phyloP scores from a whole-genome alignment of 2,329 filamentous ascomycete species.

The Arthrobotrys iridis region DNA sequence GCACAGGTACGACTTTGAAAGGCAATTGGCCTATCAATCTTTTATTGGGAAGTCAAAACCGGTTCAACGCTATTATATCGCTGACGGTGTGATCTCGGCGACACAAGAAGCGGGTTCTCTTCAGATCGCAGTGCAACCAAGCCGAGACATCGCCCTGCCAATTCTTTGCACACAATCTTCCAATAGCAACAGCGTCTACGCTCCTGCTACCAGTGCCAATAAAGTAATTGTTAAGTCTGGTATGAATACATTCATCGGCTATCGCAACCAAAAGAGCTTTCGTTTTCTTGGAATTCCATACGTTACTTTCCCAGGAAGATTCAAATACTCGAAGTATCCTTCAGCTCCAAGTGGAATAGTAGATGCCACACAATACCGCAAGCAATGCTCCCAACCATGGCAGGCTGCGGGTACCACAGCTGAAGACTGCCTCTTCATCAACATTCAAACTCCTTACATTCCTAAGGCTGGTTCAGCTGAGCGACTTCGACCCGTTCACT shows the following conservation, averaged over 20 bases:
- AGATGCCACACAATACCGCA: constrained; percentile 64
- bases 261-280: constrained; percentile 67
- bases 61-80: constrained; percentile 63
- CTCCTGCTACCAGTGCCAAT: constrained; percentile 60
- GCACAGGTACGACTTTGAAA: constrained; percentile 64
- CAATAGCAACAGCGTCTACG: constrained; percentile 37
- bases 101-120: constrained; percentile 59
- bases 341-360: constrained; percentile 65
- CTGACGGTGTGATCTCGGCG: constrained; percentile 62
- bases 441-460: constrained; percentile 65
- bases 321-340: constrained; percentile 63
- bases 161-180: constrained; percentile 66
- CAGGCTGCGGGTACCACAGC: constrained; percentile 58
- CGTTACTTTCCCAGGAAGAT: constrained; percentile 63
- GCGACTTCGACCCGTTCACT: constrained; percentile 64
- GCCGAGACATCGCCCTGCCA: constrained; percentile 61
- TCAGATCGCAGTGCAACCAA: constrained; percentile 59
- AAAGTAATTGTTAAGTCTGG: constrained; percentile 60
- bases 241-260: constrained; percentile 65
- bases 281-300: constrained; percentile 66
- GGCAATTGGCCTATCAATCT: constrained; percentile 64
- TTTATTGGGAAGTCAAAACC: constrained; percentile 62
- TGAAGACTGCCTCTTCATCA: constrained; percentile 66
- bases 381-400: constrained; percentile 63
- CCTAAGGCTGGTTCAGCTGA: constrained; percentile 59